Percentiles rank a stretch among this genome's conserved stretches.
Evolutionary conservation across 352 stramenopile genomes (phyloP).

Genomic region (Ophiocytium majus): DNA sequence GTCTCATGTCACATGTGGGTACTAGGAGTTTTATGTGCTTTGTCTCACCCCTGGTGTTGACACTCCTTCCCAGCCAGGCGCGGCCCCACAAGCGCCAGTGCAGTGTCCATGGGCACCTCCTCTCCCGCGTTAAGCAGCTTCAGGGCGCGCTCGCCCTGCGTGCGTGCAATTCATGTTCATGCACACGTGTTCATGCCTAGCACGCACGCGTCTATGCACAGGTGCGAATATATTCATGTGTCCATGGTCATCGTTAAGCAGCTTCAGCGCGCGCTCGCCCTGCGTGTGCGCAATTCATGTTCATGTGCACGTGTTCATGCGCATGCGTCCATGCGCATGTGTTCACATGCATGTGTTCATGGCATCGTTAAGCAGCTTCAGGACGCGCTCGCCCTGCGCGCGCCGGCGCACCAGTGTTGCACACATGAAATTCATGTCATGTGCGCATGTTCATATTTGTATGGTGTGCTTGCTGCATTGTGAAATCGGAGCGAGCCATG

Average conservation of each 20-base stretch:
- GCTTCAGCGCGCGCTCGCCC: slow-evolving; percentile 44
- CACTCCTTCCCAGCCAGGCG: slow-evolving; percentile 37
- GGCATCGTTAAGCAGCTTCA: slow-evolving; percentile 42
- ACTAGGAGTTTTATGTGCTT: too few relatives aligned
- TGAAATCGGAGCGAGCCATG: too few relatives aligned
- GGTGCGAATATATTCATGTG: too few relatives aligned
- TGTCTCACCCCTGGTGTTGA: slow-evolving; percentile 35
- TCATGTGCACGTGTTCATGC: too few relatives aligned
- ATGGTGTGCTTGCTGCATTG: too few relatives aligned
- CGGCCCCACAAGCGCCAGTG: slow-evolving; percentile 24
- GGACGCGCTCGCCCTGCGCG: slow-evolving; percentile 29
- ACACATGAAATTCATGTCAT: not conserved
- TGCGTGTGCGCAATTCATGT: not conserved
- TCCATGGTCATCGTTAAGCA: slow-evolving; percentile 35
- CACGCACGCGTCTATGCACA: too few relatives aligned
- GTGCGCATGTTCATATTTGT: too few relatives aligned
- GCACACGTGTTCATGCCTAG: too few relatives aligned
- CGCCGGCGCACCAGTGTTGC: too few relatives aligned
- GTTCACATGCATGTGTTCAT: too few relatives aligned
- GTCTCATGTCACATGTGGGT: too few relatives aligned
- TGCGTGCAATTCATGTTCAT: not conserved
- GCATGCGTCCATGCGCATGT: too few relatives aligned
- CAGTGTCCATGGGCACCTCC: slow-evolving; percentile 31
- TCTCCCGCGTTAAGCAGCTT: slow-evolving; percentile 47
- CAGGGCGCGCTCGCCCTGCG: slow-evolving; percentile 38